Percentiles rank a stretch among this genome's conserved stretches.
phyloP scores from a whole-genome alignment of 1,284 basidiomycete genomes.

The Sutorius eximius region DNA sequence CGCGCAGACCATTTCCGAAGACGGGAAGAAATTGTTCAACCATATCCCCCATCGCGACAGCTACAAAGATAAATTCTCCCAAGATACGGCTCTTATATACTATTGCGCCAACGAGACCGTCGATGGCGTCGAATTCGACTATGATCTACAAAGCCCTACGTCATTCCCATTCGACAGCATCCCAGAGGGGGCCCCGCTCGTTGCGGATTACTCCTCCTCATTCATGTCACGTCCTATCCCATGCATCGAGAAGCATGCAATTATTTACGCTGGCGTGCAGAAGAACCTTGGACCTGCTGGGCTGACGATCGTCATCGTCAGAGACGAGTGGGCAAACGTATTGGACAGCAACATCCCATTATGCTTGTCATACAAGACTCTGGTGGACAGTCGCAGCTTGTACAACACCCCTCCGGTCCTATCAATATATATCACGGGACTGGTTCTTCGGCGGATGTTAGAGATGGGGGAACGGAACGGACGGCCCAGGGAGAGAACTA shows the following conservation, averaged over 20 bases:
- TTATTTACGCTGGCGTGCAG: conserved; percentile 98
- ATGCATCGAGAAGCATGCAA: conserved; percentile 81
- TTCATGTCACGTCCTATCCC: conserved; percentile 97
- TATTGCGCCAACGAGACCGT: conserved; percentile 99
- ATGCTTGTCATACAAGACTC: conserved; percentile 84
- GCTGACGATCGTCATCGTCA: conserved; percentile 89
- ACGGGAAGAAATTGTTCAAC: conserved; percentile 70
- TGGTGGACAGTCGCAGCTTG: conserved; percentile 75
- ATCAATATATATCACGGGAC: conserved; percentile 87
- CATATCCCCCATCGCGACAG: conserved; percentile 72
- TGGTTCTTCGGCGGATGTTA: conserved; percentile 79
- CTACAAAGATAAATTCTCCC: conserved; percentile 81
- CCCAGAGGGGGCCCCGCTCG: conserved; percentile 69
- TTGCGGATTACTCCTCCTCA: conserved; percentile 95
- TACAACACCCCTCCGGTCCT: conserved; percentile 97
- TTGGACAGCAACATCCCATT: conserved; percentile 79
- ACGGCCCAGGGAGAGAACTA: conserved; percentile 54
- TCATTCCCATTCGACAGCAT: conserved; percentile 89
- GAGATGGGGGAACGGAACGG: conserved; percentile 30
- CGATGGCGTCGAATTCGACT: conserved; percentile 89
- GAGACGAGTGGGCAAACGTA: conserved; percentile 76
- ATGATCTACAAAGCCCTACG: conserved; percentile 48
- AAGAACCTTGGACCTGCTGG: conserved; percentile 98
- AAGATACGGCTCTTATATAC: conserved; percentile 86
- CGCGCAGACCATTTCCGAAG: conserved; percentile 57